phyloP scores from a whole-genome alignment of 345 rosid genomes.

The Aurinia saxatilis region DNA sequence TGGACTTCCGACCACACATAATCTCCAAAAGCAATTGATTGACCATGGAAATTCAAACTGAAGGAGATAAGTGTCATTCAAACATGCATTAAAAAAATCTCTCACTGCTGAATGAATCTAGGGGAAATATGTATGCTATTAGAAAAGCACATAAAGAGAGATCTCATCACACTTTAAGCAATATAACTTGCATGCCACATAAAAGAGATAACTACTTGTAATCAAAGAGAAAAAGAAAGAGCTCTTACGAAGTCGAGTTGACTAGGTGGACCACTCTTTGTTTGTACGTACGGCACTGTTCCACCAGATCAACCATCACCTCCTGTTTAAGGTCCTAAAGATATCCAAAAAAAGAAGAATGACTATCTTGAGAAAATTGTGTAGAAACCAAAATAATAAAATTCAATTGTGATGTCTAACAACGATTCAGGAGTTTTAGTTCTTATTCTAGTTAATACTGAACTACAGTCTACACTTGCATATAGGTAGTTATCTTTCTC shows the following conservation, averaged over 20 bases:
- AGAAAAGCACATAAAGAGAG: neutral
- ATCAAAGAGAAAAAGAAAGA: conserved; percentile 14
- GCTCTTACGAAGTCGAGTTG: conserved; percentile 86
- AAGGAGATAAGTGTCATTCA: neutral
- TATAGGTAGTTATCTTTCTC: conserved; percentile 5
- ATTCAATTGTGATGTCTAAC: neutral
- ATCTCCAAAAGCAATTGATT: neutral
- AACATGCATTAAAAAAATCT: conserved; percentile 7
- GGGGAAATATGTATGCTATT: neutral
- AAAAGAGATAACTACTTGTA: conserved; percentile 15
- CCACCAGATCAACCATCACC: conserved; percentile 94
- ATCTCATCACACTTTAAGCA: neutral
- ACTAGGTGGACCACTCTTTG: conserved; percentile 98
- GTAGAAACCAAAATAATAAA: neutral
- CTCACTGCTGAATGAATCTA: neutral
- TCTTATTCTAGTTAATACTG: neutral
- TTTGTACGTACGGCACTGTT: conserved; percentile 92
- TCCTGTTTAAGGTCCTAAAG: conserved; percentile 90
- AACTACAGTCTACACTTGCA: conserved; percentile 2
- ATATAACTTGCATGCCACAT: neutral
- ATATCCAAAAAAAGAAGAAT: conserved; percentile 13
- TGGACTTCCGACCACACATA: neutral
- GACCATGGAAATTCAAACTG: neutral
- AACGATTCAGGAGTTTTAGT: neutral
- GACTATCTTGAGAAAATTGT: neutral